These are phyloP conservation scores for Bretschneidera sinensis DNA, from an alignment of 345 rosid genomes.

Conservation along the genomic window DNA sequence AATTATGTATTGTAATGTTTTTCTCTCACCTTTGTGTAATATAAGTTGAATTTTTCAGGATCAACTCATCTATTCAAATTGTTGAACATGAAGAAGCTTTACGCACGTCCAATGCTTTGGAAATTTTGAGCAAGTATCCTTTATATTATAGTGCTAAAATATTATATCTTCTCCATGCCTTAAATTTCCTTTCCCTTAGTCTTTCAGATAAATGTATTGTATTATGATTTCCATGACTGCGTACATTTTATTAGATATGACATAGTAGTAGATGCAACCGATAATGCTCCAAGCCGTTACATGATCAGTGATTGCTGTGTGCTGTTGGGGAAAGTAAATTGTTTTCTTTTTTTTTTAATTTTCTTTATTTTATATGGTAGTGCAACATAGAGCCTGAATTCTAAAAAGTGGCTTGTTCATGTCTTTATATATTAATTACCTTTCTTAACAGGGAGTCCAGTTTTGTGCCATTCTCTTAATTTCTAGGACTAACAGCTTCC, in stretches of 20 bases:
- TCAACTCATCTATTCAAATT: conserved; percentile 68
- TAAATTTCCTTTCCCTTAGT: neutral
- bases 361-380: neutral
- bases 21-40: conserved; percentile 7
- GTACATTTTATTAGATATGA: conserved; percentile 54
- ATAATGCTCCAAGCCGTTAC: conserved; percentile 96
- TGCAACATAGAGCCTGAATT: conserved; percentile 4
- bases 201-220: neutral
- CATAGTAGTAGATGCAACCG: conserved; percentile 83
- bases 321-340: conserved; percentile 79
- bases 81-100: conserved; percentile 78
- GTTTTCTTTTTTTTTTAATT: conserved; percentile 6
- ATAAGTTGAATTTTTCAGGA: conserved; percentile 36
- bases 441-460: neutral
- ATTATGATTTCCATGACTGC: conserved; percentile 34
- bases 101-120: conserved; percentile 82
- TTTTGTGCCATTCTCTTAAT: neutral
- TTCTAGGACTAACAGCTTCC: conserved; percentile 13
- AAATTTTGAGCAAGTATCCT: conserved; percentile 89
- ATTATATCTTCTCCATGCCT: neutral
- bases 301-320: conserved; percentile 98
- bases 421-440: too few species aligned
- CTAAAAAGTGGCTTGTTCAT: neutral
- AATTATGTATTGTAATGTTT: neutral
- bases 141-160: neutral